A percentile compares a stretch with the other conserved stretches of the same genome.
phyloP scores from a whole-genome alignment of 2,329 filamentous ascomycete genomes.

The Phialophora chinensis region DNA sequence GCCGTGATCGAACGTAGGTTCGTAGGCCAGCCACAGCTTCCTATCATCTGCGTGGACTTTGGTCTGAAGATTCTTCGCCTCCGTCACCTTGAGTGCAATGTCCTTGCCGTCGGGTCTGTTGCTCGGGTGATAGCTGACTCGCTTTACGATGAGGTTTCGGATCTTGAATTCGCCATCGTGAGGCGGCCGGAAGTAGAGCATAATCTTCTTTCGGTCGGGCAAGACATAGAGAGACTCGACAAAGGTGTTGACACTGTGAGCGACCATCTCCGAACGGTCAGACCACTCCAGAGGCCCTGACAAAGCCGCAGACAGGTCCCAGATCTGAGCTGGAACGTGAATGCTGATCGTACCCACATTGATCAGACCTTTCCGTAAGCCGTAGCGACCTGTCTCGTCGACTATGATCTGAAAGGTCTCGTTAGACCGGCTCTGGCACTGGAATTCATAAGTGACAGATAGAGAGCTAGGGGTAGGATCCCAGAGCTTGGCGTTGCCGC shows the following conservation, averaged over 20 bases:
- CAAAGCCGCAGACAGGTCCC: conserved; percentile 49
- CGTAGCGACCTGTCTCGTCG: conserved; percentile 43
- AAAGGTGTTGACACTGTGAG: conserved; percentile 44
- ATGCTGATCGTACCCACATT: conserved; percentile 47
- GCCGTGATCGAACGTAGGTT: conserved; percentile 38
- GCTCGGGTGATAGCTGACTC: conserved; percentile 35
- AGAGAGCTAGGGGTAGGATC: conserved; percentile 17
- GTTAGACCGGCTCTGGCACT: conserved; percentile 45
- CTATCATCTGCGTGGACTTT: conserved; percentile 38
- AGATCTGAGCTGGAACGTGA: conserved; percentile 48
- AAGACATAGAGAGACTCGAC: conserved; percentile 46
- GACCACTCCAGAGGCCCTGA: conserved; percentile 41
- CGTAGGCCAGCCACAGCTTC: conserved; percentile 42
- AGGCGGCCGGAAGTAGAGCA: conserved; percentile 42
- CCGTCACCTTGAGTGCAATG: conserved; percentile 44
- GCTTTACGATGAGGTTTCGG: conserved; percentile 30
- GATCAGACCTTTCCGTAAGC: conserved; percentile 40
- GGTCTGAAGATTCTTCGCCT: conserved; percentile 48
- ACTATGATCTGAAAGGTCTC: conserved; percentile 45
- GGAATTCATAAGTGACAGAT: conserved; percentile 48
- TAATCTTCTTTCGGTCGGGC: conserved; percentile 40
- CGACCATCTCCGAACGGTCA: conserved; percentile 37
- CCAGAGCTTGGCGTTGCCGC: conserved; percentile 21
- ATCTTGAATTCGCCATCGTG: conserved; percentile 34
- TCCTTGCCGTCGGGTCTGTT: conserved; percentile 39